A percentile compares a stretch with the other conserved stretches of the same genome.
Evolutionary conservation across 148 eudicot genomes (phyloP).

Genomic region (Nepenthes mirabilis): DNA sequence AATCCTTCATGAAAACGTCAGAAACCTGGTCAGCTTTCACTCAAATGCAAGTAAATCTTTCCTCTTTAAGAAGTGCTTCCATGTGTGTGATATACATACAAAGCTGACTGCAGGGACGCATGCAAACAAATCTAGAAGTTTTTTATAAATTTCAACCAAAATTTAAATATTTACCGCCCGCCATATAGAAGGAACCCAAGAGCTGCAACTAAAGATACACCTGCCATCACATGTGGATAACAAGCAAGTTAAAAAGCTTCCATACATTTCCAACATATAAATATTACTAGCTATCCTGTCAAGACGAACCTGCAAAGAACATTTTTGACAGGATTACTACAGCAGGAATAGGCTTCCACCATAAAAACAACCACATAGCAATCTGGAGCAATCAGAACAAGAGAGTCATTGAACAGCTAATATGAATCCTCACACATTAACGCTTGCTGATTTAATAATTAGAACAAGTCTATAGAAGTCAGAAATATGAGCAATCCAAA

Average conservation of each 20-base stretch:
- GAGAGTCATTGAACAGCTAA: not conserved
- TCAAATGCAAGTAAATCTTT: no score
- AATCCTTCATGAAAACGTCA: no score
- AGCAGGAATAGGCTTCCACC: conserved; percentile 80
- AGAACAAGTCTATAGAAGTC: no score
- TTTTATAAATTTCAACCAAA: not conserved
- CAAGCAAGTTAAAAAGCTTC: conserved; percentile 4
- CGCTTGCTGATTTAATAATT: no score
- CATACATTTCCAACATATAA: not conserved
- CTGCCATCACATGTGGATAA: conserved; percentile 26
- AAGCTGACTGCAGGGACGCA: no score
- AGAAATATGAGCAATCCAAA: no score
- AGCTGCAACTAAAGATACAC: conserved; percentile 82
- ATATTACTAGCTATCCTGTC: conserved; percentile 2
- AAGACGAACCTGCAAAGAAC: conserved; percentile 79
- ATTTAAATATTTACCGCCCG: conserved; percentile 50
- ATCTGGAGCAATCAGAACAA: conserved; percentile 33
- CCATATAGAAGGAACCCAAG: conserved; percentile 92
- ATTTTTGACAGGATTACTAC: conserved; percentile 64
- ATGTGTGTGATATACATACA: no score
- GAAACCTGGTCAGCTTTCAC: no score
- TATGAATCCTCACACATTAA: no score
- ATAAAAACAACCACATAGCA: conserved; percentile 64
- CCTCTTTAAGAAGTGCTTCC: no score
- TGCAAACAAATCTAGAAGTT: no score